Conservation (phyloP, 192 early-diverging fungal genomes). For the Umbelopsis sp. region DNA sequence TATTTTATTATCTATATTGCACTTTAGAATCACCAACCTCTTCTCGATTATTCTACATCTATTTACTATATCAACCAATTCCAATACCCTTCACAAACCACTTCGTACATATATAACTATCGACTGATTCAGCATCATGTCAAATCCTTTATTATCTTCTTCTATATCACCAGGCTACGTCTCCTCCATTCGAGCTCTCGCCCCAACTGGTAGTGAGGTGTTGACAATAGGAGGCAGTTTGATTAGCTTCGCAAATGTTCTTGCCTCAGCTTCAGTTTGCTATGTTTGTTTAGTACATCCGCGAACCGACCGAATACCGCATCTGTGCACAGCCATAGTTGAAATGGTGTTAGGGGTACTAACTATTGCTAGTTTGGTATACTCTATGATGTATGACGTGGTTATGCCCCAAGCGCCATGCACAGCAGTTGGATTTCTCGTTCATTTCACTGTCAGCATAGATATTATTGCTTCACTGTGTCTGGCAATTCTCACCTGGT, state of each 20-base stretch:
- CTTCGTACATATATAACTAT: background rate
- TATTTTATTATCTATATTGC: too few relatives aligned
- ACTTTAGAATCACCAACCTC: too few relatives aligned
- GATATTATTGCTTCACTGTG: background rate
- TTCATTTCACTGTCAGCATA: constrained; percentile 1
- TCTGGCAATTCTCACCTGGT: background rate
- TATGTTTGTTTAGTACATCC: background rate
- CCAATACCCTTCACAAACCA: background rate
- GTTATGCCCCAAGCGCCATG: background rate
- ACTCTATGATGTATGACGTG: constrained; percentile 10
- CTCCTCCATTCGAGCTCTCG: background rate
- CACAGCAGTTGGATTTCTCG: background rate
- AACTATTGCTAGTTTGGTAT: constrained; percentile 3
- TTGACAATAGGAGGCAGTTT: constrained; percentile 5
- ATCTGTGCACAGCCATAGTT: constrained; percentile 4
- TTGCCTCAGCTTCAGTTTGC: background rate
- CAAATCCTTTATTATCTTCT: background rate
- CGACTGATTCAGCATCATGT: background rate
- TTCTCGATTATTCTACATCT: too few relatives aligned
- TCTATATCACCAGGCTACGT: background rate
- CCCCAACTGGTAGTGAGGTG: background rate
- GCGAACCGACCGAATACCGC: background rate
- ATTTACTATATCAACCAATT: too few relatives aligned
- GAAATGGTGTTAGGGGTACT: background rate
- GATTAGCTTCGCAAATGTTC: constrained; percentile 8